Percentiles rank a stretch among this genome's conserved stretches.
phyloP scores from a whole-genome alignment of 345 rosid species.

The Durio zibethinus region DNA sequence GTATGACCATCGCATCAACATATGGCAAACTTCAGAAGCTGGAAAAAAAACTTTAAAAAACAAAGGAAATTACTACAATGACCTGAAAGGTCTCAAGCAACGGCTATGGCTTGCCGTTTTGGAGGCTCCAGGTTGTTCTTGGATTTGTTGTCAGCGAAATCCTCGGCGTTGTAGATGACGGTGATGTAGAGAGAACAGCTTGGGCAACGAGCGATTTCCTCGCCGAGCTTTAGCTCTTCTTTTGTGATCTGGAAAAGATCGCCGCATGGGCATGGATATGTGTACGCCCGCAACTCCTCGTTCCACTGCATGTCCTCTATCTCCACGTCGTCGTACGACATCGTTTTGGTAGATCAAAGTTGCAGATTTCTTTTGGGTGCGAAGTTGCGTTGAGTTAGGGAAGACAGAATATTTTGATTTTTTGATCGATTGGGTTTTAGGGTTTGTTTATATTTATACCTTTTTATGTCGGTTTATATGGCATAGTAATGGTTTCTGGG shows the following conservation, averaged over 20 bases:
- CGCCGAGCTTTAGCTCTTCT: conserved; percentile 79
- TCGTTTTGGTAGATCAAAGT: conserved; percentile 17
- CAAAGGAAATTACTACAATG: background rate
- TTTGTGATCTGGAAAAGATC: conserved; percentile 87
- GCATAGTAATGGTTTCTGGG: background rate
- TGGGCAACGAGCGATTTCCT: conserved; percentile 85
- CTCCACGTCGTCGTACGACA: conserved; percentile 99
- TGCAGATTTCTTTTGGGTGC: background rate
- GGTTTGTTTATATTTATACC: background rate
- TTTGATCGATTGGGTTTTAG: background rate
- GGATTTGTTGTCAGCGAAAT: conserved; percentile 42
- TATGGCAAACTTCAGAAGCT: background rate
- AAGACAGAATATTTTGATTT: background rate
- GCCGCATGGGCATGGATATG: conserved; percentile 95
- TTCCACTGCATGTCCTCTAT: conserved; percentile 98
- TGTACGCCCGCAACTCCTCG: conserved; percentile 68
- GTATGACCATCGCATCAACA: background rate
- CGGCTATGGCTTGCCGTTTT: conserved; percentile 48
- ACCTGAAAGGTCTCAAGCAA: conserved; percentile 37
- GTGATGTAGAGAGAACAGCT: conserved; percentile 93
- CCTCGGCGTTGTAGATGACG: conserved; percentile 80
- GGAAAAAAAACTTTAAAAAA: background rate
- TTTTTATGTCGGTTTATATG: background rate
- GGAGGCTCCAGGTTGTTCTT: conserved; percentile 41
- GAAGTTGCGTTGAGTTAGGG: background rate